Percentiles rank a stretch among this genome's conserved stretches.
These are phyloP conservation scores for Candida frijolesensis DNA, from an alignment of 1,139 yeast species.

Conservation along the genomic window DNA sequence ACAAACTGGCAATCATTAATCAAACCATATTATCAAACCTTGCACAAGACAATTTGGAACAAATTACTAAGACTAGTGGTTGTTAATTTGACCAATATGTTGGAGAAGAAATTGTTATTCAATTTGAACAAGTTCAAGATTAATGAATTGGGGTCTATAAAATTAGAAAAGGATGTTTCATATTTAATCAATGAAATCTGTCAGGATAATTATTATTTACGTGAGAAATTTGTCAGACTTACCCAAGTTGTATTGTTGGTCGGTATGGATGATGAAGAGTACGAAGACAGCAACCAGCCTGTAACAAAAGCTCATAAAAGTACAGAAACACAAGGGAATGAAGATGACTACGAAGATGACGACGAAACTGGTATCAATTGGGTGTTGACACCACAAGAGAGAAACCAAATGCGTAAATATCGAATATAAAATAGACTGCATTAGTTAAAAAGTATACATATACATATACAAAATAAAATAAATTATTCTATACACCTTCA, in stretches of 20 bases:
- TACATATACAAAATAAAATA: not conserved
- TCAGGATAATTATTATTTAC: conserved; percentile 64
- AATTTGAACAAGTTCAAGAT: conserved; percentile 59
- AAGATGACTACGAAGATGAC: conserved; percentile 42
- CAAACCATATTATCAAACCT: conserved; percentile 63
- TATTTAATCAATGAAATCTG: conserved; percentile 66
- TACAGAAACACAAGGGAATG: conserved; percentile 7
- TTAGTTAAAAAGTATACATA: not conserved
- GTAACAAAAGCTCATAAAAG: conserved; percentile 9
- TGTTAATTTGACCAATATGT: conserved; percentile 49
- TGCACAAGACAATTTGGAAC: conserved; percentile 48
- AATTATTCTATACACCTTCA: conserved; percentile 6
- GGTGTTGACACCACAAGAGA: conserved; percentile 79
- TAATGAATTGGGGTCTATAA: conserved; percentile 82
- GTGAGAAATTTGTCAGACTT: conserved; percentile 77
- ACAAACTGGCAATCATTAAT: conserved; percentile 66
- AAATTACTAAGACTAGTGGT: conserved; percentile 56
- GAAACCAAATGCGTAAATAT: conserved; percentile 57
- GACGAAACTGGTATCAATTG: conserved; percentile 60
- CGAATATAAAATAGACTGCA: conserved; percentile 23
- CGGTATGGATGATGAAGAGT: conserved; percentile 84
- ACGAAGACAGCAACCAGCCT: conserved; percentile 38
- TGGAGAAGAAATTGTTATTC: conserved; percentile 70
- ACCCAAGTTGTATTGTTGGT: conserved; percentile 82
- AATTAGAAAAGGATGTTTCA: conserved; percentile 81